Evolutionary conservation across 2,329 filamentous ascomycete genomes (phyloP).

Genomic region (Trichoderma polysporum): DNA sequence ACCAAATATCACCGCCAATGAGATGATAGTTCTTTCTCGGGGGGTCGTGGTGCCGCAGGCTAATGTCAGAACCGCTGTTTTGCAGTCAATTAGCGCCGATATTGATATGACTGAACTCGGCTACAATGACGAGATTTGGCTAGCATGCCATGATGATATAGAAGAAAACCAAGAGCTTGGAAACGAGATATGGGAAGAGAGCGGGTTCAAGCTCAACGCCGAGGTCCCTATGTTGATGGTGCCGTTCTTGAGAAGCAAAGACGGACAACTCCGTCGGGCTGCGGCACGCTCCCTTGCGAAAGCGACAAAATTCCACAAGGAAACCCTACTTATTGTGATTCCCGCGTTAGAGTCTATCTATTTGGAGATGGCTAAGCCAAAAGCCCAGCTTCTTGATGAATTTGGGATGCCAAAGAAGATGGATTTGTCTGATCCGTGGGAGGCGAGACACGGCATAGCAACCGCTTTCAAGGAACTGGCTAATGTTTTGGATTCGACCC

Average conservation of each 20-base stretch:
- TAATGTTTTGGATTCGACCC: conserved; percentile 62
- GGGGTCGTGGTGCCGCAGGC: conserved; percentile 77
- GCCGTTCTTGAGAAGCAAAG: conserved; percentile 75
- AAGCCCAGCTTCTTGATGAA: conserved; percentile 80
- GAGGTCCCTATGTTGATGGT: conserved; percentile 67
- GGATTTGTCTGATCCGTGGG: conserved; percentile 87
- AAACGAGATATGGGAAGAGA: conserved; percentile 92
- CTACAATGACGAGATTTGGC: conserved; percentile 89
- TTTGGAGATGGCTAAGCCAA: conserved; percentile 74
- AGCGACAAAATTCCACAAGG: conserved; percentile 60
- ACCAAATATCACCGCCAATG: conserved; percentile 70
- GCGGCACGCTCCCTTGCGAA: conserved; percentile 80
- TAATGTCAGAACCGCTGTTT: conserved; percentile 76
- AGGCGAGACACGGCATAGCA: conserved; percentile 84
- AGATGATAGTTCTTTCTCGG: conserved; percentile 73
- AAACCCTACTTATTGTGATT: conserved; percentile 62
- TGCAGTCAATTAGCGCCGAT: conserved; percentile 88
- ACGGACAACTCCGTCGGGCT: conserved; percentile 78
- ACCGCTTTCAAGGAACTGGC: conserved; percentile 83
- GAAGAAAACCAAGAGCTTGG: conserved; percentile 83
- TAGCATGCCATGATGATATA: conserved; percentile 87
- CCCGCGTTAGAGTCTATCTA: conserved; percentile 69
- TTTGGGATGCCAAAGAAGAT: conserved; percentile 93
- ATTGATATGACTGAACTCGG: conserved; percentile 85
- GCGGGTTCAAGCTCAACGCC: conserved; percentile 68